phyloP scores from a whole-genome alignment of 306 rosid genomes.

The Potentilla sterilis region DNA sequence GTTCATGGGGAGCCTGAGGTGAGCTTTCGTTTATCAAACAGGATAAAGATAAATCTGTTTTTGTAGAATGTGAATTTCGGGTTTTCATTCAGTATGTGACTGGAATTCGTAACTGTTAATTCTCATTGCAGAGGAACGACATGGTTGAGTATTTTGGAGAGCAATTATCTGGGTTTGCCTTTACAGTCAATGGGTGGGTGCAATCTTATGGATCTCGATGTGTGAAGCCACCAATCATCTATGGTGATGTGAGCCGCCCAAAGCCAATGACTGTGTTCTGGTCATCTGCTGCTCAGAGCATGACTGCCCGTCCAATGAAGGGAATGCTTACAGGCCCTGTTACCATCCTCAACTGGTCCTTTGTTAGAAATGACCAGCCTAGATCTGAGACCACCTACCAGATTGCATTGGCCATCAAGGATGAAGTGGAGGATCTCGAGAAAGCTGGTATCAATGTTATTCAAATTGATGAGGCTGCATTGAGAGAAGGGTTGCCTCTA shows the following conservation, averaged over 20 bases:
- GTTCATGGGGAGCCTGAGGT: conserved; percentile 98
- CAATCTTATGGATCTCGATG: conserved; percentile 96
- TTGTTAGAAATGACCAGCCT: conserved; percentile 86
- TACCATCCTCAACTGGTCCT: conserved; percentile 96
- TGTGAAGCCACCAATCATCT: conserved; percentile 96
- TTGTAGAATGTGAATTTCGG: neutral
- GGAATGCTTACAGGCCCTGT: conserved; percentile 99
- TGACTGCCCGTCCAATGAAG: conserved; percentile 79
- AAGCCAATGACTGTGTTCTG: conserved; percentile 74
- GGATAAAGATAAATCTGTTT: neutral
- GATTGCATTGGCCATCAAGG: conserved; percentile 92
- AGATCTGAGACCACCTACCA: conserved; percentile 83
- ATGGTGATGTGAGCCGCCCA: conserved; percentile 96
- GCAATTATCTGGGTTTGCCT: conserved; percentile 82
- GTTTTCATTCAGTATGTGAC: neutral
- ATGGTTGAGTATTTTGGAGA: conserved; percentile 97
- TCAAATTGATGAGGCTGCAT: conserved; percentile 92
- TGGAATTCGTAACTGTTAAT: conserved; percentile 23
- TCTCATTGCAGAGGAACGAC: conserved; percentile 74
- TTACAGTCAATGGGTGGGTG: conserved; percentile 89
- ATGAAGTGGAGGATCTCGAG: conserved; percentile 91
- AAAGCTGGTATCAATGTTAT: conserved; percentile 71
- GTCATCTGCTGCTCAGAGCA: conserved; percentile 46
- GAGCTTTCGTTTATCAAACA: conserved; percentile 24
- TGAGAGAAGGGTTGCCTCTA: conserved; percentile 82